Conservation (phyloP, 148 eudicot species). For the Hydrangea macrophylla region DNA sequence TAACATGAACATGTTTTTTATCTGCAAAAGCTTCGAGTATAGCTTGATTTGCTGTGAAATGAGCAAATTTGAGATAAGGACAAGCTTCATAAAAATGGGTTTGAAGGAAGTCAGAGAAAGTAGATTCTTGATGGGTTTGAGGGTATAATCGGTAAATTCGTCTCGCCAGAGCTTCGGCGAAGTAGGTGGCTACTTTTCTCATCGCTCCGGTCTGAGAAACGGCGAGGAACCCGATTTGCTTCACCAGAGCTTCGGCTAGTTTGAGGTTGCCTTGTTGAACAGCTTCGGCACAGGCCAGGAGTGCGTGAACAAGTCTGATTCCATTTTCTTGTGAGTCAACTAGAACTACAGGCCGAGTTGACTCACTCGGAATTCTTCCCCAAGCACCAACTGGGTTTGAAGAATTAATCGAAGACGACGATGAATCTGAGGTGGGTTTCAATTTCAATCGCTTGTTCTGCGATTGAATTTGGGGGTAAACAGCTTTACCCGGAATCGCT, state of each 20-base stretch:
- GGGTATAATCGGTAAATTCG: constrained; percentile 29
- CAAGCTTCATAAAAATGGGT: constrained; percentile 45
- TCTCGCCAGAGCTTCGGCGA: constrained; percentile 36
- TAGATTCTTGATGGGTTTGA: constrained; percentile 11
- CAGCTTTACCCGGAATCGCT: constrained; percentile 68
- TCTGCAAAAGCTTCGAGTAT: constrained; percentile 36
- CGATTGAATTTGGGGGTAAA: constrained; percentile 13
- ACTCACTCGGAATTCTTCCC: constrained; percentile 28
- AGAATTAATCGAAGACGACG: background rate
- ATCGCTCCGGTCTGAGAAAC: constrained; percentile 42
- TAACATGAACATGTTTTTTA: constrained; percentile 24
- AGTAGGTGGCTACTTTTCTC: constrained; percentile 42
- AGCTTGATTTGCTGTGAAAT: constrained; percentile 46
- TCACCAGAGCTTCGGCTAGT: constrained; percentile 32
- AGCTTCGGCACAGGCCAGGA: constrained; percentile 50
- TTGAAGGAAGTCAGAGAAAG: constrained; percentile 23
- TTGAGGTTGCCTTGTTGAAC: constrained; percentile 26
- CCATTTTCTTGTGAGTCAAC: constrained; percentile 41
- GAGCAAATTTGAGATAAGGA: constrained; percentile 40
- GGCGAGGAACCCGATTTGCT: constrained; percentile 33
- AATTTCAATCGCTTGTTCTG: background rate
- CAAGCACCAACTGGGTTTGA: constrained; percentile 17
- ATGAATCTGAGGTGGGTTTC: background rate
- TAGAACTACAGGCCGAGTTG: constrained; percentile 16
- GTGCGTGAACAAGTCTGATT: constrained; percentile 27